phyloP scores from a whole-genome alignment of 768 basidiomycete species.

The Daedaleopsis nitida region DNA sequence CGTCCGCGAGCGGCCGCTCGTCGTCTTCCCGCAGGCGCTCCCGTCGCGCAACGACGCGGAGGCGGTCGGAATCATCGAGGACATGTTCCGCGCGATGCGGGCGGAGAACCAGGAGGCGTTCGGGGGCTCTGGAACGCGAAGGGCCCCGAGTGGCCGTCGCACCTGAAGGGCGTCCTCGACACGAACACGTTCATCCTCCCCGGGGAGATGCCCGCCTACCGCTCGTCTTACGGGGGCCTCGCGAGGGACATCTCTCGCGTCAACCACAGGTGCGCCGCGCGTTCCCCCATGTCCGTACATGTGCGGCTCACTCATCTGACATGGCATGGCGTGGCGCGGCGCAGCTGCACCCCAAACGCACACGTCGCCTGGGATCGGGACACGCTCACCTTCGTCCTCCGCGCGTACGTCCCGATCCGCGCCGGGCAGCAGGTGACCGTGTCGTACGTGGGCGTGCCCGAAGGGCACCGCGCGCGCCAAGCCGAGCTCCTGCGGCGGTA shows the following conservation, averaged over 20 bases:
- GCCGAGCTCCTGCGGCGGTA: neutral
- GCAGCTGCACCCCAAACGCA: slow-evolving; percentile 1
- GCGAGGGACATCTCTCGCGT: neutral
- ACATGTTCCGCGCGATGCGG: neutral
- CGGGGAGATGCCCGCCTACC: neutral
- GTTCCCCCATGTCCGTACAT: no score
- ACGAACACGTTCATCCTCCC: neutral
- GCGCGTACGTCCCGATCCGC: neutral
- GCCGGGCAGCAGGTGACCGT: slow-evolving; percentile 4
- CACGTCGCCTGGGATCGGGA: neutral
- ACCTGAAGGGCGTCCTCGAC: neutral
- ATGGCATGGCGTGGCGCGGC: neutral
- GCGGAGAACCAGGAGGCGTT: neutral
- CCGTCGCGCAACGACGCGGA: neutral
- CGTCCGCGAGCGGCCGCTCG: neutral
- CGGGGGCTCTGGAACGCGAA: neutral
- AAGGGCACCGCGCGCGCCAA: neutral
- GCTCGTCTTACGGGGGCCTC: neutral
- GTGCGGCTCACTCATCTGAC: no score
- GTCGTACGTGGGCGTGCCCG: neutral
- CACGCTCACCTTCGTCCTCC: slow-evolving; percentile 1
- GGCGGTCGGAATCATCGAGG: neutral
- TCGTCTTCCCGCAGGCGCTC: neutral
- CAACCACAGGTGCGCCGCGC: neutral
- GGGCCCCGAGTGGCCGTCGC: neutral